Conservation (phyloP, 306 rosid species). For the Trichosanthes truncata region DNA sequence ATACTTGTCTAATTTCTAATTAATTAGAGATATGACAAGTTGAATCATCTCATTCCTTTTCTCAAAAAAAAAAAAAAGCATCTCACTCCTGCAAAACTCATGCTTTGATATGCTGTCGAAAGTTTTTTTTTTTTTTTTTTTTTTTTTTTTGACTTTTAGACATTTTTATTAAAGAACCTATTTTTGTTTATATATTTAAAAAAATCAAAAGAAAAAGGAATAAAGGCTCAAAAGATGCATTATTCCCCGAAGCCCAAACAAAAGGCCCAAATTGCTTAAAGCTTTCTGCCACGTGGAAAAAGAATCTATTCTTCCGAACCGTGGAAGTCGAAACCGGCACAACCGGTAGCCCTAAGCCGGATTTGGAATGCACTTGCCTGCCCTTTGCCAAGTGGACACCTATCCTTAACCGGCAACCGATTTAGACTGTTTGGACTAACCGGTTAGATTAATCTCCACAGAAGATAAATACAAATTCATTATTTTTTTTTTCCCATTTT, state of each 20-base stretch:
- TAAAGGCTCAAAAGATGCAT: neutral
- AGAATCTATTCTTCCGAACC: neutral
- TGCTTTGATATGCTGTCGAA: no score
- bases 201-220: neutral
- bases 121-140: neutral
- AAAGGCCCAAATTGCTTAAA: neutral
- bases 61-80: no score
- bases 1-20: no score
- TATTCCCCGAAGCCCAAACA: neutral
- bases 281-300: neutral
- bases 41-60: no score
- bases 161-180: neutral
- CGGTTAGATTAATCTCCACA: neutral
- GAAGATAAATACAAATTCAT: neutral
- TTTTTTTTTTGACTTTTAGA: no score
- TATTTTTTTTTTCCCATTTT: neutral
- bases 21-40: no score
- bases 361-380: neutral
- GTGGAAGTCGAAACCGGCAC: neutral
- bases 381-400: neutral
- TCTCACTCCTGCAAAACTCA: no score
- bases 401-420: neutral
- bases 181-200: neutral
- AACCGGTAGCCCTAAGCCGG: neutral
- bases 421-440: neutral